phyloP scores from a whole-genome alignment of 345 rosid genomes.

The Odontarrhena argentea region DNA sequence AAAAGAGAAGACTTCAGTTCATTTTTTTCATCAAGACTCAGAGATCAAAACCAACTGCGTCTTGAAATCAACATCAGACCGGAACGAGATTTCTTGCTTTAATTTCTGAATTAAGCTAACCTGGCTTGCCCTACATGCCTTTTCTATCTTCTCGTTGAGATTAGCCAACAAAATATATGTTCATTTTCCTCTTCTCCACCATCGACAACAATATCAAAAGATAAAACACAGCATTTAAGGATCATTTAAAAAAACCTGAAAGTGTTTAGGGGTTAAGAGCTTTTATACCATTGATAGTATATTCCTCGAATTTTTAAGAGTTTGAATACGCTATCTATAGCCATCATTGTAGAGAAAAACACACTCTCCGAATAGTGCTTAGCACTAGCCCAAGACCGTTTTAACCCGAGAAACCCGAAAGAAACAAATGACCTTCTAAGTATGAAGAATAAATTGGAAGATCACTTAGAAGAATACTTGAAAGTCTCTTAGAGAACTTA shows the following conservation, averaged over 20 bases:
- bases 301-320: neutral
- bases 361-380: too few relatives aligned
- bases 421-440: too few relatives aligned
- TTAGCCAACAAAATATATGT: neutral
- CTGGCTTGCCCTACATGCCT: too few relatives aligned
- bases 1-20: neutral
- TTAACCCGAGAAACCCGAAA: too few relatives aligned
- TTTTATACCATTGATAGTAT: neutral
- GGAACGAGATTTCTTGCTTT: neutral
- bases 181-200: neutral
- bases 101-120: neutral
- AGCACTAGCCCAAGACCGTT: too few relatives aligned
- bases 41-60: neutral
- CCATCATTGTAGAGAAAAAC: too few relatives aligned
- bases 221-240: neutral
- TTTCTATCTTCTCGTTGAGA: neutral
- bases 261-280: neutral
- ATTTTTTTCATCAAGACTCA: neutral
- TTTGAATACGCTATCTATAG: neutral
- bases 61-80: neutral
- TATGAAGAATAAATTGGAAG: too few relatives aligned
- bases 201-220: neutral
- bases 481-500: too few relatives aligned
- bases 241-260: too few relatives aligned
- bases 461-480: too few relatives aligned